Evolutionary conservation across 306 rosid genomes (phyloP), one percentile per base, ranked within the genome.

Genomic region (Rosa lucieae): DNA sequence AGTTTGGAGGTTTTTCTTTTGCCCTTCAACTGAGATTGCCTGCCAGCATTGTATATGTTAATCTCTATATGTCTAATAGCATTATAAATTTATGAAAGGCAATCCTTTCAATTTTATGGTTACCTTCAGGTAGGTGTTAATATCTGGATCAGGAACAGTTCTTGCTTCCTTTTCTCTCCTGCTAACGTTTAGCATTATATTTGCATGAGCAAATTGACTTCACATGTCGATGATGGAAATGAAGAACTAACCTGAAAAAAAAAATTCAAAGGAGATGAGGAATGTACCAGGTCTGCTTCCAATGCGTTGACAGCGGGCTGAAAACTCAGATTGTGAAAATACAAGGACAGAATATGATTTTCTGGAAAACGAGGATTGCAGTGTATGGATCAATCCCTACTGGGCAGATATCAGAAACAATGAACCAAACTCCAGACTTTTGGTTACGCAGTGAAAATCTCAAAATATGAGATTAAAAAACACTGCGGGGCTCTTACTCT

Each of bases 61-160:
- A 8, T 17, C 40, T 23, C 26, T 23, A 23, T 23, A 23, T 23
- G 26, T 63, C 35, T 32, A 9, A 6, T 8, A 80, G 5, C 37
- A 49, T 49, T 13, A 49, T 49, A n/a, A 46, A 23, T 23, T 23
- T 23, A 12, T 17, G 23, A 48, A 20, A n/a, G 72, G 12, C 23
- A 42, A 78, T 46, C 46, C 48, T 20, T n/a, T 6, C 29, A 26
- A 17, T 63, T 58, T 39, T 20, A 15, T 75, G 12, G 3, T 43
- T 66, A 90, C 97, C 92, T 92, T 92, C 97, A 92, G 90, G 84
- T 92, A 92, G 59, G 90, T 91, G 83, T 92, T 92, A 71, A 88
- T 29, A 58, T 92, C 94, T 42, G 26, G 26, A 23, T 23, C 26
- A 20, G 97, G 97, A 58, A 88, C 77, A 70, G 90, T 83, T 75